Base-by-base conservation (phyloP, 768 basidiomycete species). In the Auricularia sp. region DNA sequence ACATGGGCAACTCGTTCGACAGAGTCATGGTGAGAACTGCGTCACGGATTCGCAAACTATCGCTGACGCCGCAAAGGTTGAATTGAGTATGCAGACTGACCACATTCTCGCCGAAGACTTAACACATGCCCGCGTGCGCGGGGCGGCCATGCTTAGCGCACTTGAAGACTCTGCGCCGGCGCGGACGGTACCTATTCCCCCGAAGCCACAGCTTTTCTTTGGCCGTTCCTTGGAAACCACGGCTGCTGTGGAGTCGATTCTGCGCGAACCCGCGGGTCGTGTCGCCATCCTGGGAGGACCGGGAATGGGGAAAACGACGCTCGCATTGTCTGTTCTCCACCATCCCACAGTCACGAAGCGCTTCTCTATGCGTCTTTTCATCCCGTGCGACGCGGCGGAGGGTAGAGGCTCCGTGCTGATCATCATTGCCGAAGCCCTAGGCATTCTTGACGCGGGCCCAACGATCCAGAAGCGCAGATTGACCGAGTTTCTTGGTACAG, bases 241-340 rank as follows among this genome's bases (percentile, higher is more conserved):
- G 29, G 54, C 54, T n/a, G 54, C n/a, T 14, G 39, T 42, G 8
- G 39, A 42, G 7, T 7, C n/a, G 11, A 5, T 42, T 42, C 54
- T n/a, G 8, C 7, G 54, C 54, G n/a, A 7, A 7, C 54, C 29
- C 10, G 54, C 54, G 54, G 8, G 54, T 10, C 66, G 21, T 36
- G 62, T 63, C 61, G 67, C 62, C 62, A 67, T 73, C 62, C 66
- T 73, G 42, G 72, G 72, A 10, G 39, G 63, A 2, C 78, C 76
- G 2, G 78, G 78, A 11, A 77, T 78, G 67, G 77, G 78, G 13
- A 79, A 79, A 67, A 78, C 78, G 3, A 69, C 76, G 3, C 66
- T 74, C 35, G 76, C 78, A 1, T 71, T 77, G 6, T 73, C 74
- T 3, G 71, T 77, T n/a, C 70, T 74, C 42, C 68, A 75, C 36